phyloP scores from a whole-genome alignment of 306 rosid genomes.

The Begonia fuchsioides region DNA sequence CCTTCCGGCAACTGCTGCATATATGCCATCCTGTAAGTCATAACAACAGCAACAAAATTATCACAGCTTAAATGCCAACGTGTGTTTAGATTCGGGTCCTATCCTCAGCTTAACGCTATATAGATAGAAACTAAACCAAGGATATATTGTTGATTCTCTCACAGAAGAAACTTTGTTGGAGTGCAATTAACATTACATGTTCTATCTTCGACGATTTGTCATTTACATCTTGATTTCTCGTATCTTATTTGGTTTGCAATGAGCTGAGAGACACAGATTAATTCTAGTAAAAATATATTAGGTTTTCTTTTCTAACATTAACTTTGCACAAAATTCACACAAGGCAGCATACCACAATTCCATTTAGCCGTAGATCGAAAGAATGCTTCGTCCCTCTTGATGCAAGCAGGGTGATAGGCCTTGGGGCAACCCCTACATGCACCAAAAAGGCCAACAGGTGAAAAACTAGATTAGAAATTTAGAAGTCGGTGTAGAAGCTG shows the following conservation, averaged over 20 bases:
- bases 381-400: slow-evolving; percentile 85
- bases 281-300: not conserved
- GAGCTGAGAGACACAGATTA: not conserved
- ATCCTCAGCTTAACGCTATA: too few species aligned
- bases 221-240: too few species aligned
- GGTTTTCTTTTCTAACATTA: too few species aligned
- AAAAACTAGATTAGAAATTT: too few species aligned
- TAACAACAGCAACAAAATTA: not conserved
- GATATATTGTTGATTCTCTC: too few species aligned
- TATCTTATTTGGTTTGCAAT: not conserved
- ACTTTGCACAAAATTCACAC: not conserved
- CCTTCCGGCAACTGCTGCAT: slow-evolving; percentile 69
- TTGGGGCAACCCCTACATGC: slow-evolving; percentile 74
- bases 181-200: too few species aligned
- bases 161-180: too few species aligned
- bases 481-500: too few species aligned
- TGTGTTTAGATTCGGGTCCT: not conserved
- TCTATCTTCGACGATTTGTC: too few species aligned
- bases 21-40: slow-evolving; percentile 86
- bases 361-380: slow-evolving; percentile 89
- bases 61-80: not conserved
- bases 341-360: slow-evolving; percentile 74
- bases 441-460: too few species aligned
- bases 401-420: slow-evolving; percentile 90
- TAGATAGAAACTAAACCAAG: too few species aligned